Conservation (phyloP, 495 filamentous ascomycete genomes). For the Talaromyces ruber region DNA sequence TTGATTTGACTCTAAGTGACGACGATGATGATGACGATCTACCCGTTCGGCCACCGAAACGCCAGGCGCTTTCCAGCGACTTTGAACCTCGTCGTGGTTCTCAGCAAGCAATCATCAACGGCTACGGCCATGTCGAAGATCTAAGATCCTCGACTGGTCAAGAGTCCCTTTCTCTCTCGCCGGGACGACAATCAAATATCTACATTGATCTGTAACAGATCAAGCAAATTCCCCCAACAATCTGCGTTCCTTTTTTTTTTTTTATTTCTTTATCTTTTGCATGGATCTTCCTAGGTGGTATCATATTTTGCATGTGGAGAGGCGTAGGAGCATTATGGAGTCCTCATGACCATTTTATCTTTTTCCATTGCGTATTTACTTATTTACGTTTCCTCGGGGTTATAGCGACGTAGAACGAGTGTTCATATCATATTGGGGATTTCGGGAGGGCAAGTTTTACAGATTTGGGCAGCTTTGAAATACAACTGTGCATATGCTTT, state of each 20-base stretch:
- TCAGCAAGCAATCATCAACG: constrained; percentile 14
- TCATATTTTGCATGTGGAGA: background rate
- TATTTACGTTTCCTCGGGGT: background rate
- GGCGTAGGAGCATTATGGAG: background rate
- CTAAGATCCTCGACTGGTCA: background rate
- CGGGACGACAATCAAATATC: background rate
- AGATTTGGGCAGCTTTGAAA: background rate
- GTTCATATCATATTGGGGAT: background rate
- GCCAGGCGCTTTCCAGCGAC: constrained; percentile 17
- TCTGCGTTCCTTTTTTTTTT: background rate
- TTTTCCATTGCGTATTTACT: background rate
- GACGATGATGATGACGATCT: constrained; percentile 52
- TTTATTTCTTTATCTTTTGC: background rate
- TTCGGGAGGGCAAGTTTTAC: background rate
- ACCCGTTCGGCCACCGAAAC: constrained; percentile 48
- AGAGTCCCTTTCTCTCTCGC: background rate
- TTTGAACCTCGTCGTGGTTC: constrained; percentile 15
- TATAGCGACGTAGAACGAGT: background rate
- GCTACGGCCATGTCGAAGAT: background rate
- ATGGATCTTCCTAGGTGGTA: background rate
- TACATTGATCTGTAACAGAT: constrained; percentile 2
- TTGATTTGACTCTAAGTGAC: constrained; percentile 71
- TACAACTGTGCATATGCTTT: background rate
- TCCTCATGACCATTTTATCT: background rate
- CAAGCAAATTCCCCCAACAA: background rate